Evolutionary conservation across 208 protist genomes (phyloP).

Genomic region (Sergeia podlipaevii): DNA sequence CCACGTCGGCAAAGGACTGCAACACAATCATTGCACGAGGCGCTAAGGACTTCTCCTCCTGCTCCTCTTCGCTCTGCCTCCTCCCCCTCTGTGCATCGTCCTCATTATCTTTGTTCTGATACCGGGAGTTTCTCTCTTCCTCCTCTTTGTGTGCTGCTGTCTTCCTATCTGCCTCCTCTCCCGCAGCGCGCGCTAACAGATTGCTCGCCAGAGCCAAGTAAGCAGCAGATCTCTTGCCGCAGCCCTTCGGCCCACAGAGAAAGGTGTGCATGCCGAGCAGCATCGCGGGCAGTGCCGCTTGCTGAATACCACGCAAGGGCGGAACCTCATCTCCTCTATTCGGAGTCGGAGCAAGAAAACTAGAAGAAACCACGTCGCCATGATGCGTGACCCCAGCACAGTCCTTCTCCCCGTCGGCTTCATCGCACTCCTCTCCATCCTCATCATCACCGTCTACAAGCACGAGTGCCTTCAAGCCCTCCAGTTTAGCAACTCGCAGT

Average conservation of each 20-base stretch:
- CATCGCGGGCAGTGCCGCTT: slow-evolving; percentile 48
- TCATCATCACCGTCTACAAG: not conserved
- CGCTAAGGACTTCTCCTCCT: not conserved
- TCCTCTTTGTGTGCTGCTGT: slow-evolving; percentile 4
- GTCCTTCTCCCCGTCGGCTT: too few relatives aligned
- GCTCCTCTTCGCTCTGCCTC: slow-evolving; percentile 5
- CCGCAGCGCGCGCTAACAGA: not conserved
- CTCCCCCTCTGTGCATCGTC: not conserved
- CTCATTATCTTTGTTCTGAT: not conserved
- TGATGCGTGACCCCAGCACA: too few relatives aligned
- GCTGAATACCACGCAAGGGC: slow-evolving; percentile 40
- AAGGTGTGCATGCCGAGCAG: slow-evolving; percentile 69
- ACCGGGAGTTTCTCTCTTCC: too few relatives aligned
- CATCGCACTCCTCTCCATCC: slow-evolving; percentile 5
- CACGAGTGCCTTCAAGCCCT: too few relatives aligned
- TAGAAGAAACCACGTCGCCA: too few relatives aligned
- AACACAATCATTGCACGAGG: slow-evolving; percentile 56
- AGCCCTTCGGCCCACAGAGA: slow-evolving; percentile 40
- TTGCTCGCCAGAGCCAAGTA: slow-evolving; percentile 29
- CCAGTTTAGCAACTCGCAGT: too few relatives aligned
- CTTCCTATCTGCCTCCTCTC: too few relatives aligned
- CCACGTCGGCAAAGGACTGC: slow-evolving; percentile 29
- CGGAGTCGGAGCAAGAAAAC: too few relatives aligned
- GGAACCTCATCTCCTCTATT: not conserved
- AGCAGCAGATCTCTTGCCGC: slow-evolving; percentile 53